Evolutionary conservation across 305 asterid species (phyloP).

Genomic region (Ruellia speciosa): DNA sequence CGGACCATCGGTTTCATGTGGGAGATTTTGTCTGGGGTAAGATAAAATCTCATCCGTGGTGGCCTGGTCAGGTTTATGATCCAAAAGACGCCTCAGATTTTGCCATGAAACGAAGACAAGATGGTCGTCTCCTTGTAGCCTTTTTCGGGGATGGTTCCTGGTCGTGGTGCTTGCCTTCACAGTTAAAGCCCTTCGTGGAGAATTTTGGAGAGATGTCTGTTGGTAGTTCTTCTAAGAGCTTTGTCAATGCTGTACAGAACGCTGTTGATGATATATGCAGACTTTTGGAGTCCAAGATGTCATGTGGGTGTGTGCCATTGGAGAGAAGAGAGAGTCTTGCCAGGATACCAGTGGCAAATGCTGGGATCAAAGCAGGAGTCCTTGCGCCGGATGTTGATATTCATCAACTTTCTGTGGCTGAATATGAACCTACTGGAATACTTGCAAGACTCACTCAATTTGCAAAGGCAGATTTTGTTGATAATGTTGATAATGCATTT

Average conservation of each 20-base stretch:
- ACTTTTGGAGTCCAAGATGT: conserved; percentile 41
- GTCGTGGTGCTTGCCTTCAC: conserved; percentile 54
- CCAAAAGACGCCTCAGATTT: conserved; percentile 45
- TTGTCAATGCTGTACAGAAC: conserved; percentile 36
- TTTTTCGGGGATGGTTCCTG: conserved; percentile 60
- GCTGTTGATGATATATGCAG: conserved; percentile 49
- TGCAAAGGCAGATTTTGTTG: conserved; percentile 27
- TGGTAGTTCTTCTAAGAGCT: conserved; percentile 38
- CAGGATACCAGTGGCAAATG: conserved; percentile 24
- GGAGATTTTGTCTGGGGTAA: conserved; percentile 79
- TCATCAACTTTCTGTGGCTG: conserved; percentile 22
- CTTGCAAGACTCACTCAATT: conserved; percentile 20
- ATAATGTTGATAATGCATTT: conserved; percentile 28
- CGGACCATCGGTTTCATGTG: conserved; percentile 28
- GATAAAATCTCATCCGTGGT: conserved; percentile 64
- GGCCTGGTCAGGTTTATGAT: conserved; percentile 68
- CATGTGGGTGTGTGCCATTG: conserved; percentile 30
- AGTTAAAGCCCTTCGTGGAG: conserved; percentile 43
- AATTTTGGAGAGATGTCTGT: conserved; percentile 41
- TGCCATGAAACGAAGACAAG: conserved; percentile 33
- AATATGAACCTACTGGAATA: conserved; percentile 25
- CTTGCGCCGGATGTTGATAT: not conserved
- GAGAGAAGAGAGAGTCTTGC: conserved; percentile 23
- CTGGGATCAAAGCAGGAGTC: conserved; percentile 23
- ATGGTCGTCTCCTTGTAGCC: conserved; percentile 43